Conservation (phyloP, 106 monocot genomes). For the Posidonia australis region DNA sequence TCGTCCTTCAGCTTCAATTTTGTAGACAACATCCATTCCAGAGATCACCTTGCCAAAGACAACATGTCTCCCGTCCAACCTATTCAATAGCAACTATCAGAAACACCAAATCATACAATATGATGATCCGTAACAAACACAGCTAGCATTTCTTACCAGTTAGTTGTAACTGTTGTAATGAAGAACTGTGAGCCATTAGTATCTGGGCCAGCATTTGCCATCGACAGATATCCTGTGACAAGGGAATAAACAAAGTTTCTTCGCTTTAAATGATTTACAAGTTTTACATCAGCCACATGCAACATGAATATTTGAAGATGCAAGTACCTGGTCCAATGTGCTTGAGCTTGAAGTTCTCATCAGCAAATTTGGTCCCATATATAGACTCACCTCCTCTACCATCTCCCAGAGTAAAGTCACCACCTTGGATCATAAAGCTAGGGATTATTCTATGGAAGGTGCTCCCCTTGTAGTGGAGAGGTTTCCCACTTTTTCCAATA, state of each 20-base stretch:
- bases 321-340: conserved; percentile 55
- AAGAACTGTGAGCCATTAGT: conserved; percentile 95
- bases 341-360: conserved; percentile 95
- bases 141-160: conserved; percentile 41
- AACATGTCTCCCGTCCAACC: conserved; percentile 96
- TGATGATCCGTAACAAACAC: neutral
- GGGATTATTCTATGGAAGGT: conserved; percentile 94
- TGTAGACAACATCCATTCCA: conserved; percentile 98
- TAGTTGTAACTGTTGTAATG: conserved; percentile 84
- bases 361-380: conserved; percentile 67
- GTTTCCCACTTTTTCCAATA: conserved; percentile 19
- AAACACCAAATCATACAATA: neutral
- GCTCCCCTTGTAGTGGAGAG: conserved; percentile 92
- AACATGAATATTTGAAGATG: neutral
- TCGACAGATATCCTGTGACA: conserved; percentile 58
- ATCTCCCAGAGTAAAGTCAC: conserved; percentile 79
- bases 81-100: conserved; percentile 7
- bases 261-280: no score
- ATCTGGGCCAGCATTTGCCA: conserved; percentile 83
- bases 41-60: conserved; percentile 91
- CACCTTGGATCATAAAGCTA: conserved; percentile 96
- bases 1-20: conserved; percentile 84
- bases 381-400: conserved; percentile 88
- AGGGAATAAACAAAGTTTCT: neutral
- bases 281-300: neutral